Evolutionary conservation across 495 filamentous ascomycete species (phyloP).

Genomic region (Rostrohypoxylon terebratum): DNA sequence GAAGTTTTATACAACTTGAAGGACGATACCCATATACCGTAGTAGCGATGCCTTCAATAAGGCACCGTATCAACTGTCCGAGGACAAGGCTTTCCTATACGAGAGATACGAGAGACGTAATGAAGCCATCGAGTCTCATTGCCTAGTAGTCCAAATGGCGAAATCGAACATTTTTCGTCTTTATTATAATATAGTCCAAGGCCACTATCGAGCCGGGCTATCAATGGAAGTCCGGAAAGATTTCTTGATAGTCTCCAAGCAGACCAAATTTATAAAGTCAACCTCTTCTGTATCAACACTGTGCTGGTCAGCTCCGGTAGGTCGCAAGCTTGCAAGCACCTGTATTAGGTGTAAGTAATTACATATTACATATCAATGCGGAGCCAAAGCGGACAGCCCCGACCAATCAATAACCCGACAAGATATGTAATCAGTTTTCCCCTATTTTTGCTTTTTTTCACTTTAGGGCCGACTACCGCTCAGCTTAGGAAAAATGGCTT

Average conservation of each 20-base stretch:
- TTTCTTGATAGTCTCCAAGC: constrained; percentile 1
- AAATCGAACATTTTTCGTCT: background rate
- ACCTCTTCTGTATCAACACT: constrained; percentile 27
- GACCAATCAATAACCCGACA: constrained; percentile 36
- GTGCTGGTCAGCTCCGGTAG: constrained; percentile 23
- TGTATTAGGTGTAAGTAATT: constrained; percentile 23
- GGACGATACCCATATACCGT: background rate
- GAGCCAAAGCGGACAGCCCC: constrained; percentile 26
- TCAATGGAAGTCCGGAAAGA: background rate
- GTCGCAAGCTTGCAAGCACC: constrained; percentile 12
- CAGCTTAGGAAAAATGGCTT: constrained; percentile 27
- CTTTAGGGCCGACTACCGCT: constrained; percentile 45
- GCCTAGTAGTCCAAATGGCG: background rate
- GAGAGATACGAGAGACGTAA: background rate
- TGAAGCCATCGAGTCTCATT: background rate
- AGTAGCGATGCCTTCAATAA: background rate
- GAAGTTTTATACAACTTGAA: no score
- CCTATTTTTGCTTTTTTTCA: constrained; percentile 36
- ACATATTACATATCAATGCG: constrained; percentile 28
- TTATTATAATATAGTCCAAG: background rate
- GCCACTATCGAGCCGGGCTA: background rate
- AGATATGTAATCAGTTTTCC: constrained; percentile 32
- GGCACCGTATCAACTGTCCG: no score
- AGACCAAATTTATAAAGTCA: background rate
- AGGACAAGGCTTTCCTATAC: background rate